phyloP scores from a whole-genome alignment of 2,329 filamentous ascomycete genomes.

The Fusarium drepaniforme region DNA sequence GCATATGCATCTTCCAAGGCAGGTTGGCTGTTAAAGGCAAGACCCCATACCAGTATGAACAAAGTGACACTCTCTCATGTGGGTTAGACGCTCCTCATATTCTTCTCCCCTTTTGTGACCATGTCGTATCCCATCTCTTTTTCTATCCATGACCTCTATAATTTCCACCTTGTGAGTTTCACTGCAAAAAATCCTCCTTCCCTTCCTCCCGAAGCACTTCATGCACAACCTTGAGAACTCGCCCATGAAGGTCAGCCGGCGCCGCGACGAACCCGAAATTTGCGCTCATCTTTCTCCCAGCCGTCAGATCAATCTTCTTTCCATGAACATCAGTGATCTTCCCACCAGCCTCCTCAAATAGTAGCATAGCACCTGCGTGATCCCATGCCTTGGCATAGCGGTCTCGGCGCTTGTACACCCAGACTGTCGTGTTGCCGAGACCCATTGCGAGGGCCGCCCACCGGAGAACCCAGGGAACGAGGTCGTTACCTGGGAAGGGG shows the following conservation, averaged over 20 bases:
- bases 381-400: slow-evolving; percentile 70
- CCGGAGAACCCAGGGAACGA: slow-evolving; percentile 69
- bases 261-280: slow-evolving; percentile 71
- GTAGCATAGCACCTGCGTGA: slow-evolving; percentile 69
- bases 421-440: slow-evolving; percentile 65
- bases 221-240: slow-evolving; percentile 75
- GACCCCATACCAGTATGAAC: background rate
- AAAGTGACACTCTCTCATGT: background rate
- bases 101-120: background rate
- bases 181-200: slow-evolving; percentile 38
- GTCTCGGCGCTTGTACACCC: slow-evolving; percentile 64
- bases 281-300: slow-evolving; percentile 59
- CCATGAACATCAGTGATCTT: slow-evolving; percentile 67
- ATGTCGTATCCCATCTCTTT: background rate
- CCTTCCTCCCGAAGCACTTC: slow-evolving; percentile 71
- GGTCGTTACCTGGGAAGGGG: slow-evolving; percentile 61
- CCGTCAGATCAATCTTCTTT: slow-evolving; percentile 60
- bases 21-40: background rate
- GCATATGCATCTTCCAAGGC: background rate
- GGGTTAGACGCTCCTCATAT: background rate
- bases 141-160: background rate
- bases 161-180: background rate
- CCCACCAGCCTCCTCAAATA: slow-evolving; percentile 69
- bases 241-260: slow-evolving; percentile 56
- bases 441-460: slow-evolving; percentile 67